These are phyloP conservation scores for Waltergamsia citrina DNA, from an alignment of 2,329 filamentous ascomycete species.

Conservation along the genomic window DNA sequence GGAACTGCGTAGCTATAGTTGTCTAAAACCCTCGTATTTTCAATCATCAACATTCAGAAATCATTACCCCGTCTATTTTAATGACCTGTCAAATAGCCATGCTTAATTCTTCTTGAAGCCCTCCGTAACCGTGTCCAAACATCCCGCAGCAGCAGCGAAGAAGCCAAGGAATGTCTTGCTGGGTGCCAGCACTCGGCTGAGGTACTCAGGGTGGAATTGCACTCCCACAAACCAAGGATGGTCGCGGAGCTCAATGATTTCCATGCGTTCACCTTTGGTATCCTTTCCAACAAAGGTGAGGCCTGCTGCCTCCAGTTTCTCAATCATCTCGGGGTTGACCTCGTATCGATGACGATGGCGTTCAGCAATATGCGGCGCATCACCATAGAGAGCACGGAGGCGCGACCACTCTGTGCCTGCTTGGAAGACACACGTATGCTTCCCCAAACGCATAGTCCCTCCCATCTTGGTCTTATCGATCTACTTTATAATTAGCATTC, in stretches of 20 bases:
- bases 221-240: conserved; percentile 76
- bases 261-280: conserved; percentile 68
- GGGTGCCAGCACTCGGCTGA: conserved; percentile 57
- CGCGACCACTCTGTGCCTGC: conserved; percentile 67
- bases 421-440: conserved; percentile 68
- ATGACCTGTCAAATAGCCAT: too few relatives aligned
- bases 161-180: conserved; percentile 30
- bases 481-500: conserved; percentile 7
- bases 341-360: conserved; percentile 86
- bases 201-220: conserved; percentile 85
- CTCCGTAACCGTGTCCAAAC: conserved; percentile 34
- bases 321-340: conserved; percentile 73
- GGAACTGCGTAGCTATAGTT: too few relatives aligned
- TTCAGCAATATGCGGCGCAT: conserved; percentile 49
- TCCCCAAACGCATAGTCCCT: conserved; percentile 79
- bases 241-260: conserved; percentile 72
- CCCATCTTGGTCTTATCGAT: conserved; percentile 60
- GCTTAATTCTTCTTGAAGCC: too few relatives aligned
- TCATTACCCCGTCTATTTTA: too few relatives aligned
- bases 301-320: conserved; percentile 56
- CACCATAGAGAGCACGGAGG: conserved; percentile 65
- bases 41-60: too few relatives aligned
- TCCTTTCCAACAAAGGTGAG: conserved; percentile 74
- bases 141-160: conserved; percentile 35
- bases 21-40: too few relatives aligned